Conservation (phyloP, 257 asterid genomes). For the Phtheirospermum japonicum region DNA sequence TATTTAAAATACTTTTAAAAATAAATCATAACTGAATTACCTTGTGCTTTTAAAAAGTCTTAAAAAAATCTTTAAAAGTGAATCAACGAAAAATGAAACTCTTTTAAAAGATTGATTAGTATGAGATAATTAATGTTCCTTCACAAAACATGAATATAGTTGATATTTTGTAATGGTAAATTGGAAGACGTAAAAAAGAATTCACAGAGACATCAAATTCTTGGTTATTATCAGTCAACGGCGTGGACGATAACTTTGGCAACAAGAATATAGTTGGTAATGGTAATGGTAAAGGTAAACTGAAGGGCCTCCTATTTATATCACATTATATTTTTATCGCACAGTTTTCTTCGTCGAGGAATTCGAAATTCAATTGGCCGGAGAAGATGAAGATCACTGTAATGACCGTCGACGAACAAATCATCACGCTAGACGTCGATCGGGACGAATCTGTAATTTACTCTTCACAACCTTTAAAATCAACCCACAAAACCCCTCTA, state of each 20-base stretch:
- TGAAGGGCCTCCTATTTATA: constrained; percentile 2
- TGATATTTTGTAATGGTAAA: too few species aligned
- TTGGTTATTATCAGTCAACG: constrained; percentile 24
- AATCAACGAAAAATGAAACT: too few species aligned
- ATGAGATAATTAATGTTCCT: too few species aligned
- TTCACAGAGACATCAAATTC: too few species aligned
- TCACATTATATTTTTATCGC: neutral
- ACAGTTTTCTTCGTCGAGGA: constrained; percentile 23
- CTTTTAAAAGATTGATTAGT: too few species aligned
- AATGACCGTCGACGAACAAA: constrained; percentile 92
- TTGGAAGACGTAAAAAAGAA: too few species aligned
- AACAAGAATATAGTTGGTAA: neutral
- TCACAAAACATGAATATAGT: too few species aligned
- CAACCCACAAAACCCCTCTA: neutral
- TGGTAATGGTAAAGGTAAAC: too few species aligned
- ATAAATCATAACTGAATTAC: too few species aligned
- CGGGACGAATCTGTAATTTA: constrained; percentile 80
- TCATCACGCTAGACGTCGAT: constrained; percentile 80
- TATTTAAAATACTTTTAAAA: too few species aligned
- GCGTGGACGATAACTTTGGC: constrained; percentile 25
- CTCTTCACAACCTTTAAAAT: constrained; percentile 1
- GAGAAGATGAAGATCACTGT: constrained; percentile 91
- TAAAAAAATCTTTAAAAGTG: too few species aligned
- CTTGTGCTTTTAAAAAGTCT: too few species aligned
- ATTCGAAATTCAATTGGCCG: constrained; percentile 26